A percentile compares a stretch with the other conserved stretches of the same genome.
Evolutionary conservation across 768 basidiomycete genomes (phyloP).

Genomic region (Boletus sp.): DNA sequence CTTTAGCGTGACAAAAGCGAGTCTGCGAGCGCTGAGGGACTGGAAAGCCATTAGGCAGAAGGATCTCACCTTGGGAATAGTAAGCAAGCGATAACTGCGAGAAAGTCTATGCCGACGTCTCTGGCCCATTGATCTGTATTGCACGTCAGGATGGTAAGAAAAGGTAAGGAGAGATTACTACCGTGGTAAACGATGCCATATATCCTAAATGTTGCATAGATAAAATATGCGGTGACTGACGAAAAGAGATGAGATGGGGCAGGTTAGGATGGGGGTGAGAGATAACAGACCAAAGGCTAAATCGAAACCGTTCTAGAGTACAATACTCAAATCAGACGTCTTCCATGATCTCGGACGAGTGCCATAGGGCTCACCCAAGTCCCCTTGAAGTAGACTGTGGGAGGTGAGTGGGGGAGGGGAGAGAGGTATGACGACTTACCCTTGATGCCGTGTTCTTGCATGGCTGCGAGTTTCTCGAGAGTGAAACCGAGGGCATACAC

Average conservation of each 20-base stretch:
- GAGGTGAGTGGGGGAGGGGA: constrained; percentile 3
- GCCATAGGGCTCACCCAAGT: constrained; percentile 59
- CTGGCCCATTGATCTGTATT: constrained; percentile 60
- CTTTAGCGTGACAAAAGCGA: constrained; percentile 89
- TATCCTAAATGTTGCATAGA: constrained; percentile 73
- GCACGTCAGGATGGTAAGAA: neutral
- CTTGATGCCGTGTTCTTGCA: constrained; percentile 93
- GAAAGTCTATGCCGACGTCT: constrained; percentile 70
- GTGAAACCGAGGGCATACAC: constrained; percentile 77
- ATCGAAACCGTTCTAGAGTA: constrained; percentile 82
- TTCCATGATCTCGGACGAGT: constrained; percentile 9
- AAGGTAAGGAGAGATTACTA: constrained; percentile 23
- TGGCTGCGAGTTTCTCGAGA: constrained; percentile 88
- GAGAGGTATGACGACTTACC: constrained; percentile 40
- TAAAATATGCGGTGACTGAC: constrained; percentile 70
- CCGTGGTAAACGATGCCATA: constrained; percentile 70
- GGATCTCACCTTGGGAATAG: constrained; percentile 77
- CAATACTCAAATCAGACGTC: constrained; percentile 13
- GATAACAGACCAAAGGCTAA: constrained; percentile 69
- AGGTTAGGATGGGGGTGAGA: neutral
- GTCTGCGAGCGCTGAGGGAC: constrained; percentile 38
- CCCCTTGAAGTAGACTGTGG: constrained; percentile 74
- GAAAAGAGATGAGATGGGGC: constrained; percentile 1
- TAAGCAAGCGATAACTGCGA: constrained; percentile 85
- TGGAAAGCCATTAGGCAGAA: neutral